These are phyloP conservation scores for Diaporthe velutina DNA, from an alignment of 2,329 filamentous ascomycete species.

Conservation along the genomic window DNA sequence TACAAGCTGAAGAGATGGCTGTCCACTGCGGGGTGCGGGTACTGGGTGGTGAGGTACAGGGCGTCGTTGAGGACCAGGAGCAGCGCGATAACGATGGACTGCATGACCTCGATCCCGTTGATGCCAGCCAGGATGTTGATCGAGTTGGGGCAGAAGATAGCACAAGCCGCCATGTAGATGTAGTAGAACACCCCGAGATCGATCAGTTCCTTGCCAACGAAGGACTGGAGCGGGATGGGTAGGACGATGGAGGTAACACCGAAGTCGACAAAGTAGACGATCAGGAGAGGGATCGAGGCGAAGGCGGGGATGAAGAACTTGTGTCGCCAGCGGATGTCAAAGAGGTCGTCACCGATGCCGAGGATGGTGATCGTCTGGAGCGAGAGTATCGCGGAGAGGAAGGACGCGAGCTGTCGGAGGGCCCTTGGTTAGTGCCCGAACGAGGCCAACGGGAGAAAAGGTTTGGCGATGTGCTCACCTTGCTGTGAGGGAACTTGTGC, in stretches of 20 bases:
- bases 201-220: constrained; percentile 82
- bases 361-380: constrained; percentile 92
- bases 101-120: constrained; percentile 96
- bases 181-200: constrained; percentile 91
- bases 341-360: constrained; percentile 94
- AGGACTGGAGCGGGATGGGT: constrained; percentile 85
- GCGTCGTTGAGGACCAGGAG: constrained; percentile 89
- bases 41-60: constrained; percentile 86
- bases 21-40: constrained; percentile 93
- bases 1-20: constrained; percentile 97
- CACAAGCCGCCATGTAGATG: constrained; percentile 93
- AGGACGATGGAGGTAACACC: constrained; percentile 96
- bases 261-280: constrained; percentile 99
- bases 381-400: constrained; percentile 92
- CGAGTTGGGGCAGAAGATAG: constrained; percentile 98
- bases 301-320: constrained; percentile 98
- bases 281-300: constrained; percentile 90
- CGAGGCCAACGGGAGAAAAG: background rate
- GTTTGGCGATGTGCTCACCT: constrained; percentile 65
- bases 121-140: constrained; percentile 99
- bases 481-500: constrained; percentile 94
- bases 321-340: constrained; percentile 98
- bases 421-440: background rate
- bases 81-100: constrained; percentile 90
- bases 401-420: constrained; percentile 82